Evolutionary conservation across 225 moss, liverwort and hornwort species (phyloP).

Genomic region (Physcomitrium patens): DNA sequence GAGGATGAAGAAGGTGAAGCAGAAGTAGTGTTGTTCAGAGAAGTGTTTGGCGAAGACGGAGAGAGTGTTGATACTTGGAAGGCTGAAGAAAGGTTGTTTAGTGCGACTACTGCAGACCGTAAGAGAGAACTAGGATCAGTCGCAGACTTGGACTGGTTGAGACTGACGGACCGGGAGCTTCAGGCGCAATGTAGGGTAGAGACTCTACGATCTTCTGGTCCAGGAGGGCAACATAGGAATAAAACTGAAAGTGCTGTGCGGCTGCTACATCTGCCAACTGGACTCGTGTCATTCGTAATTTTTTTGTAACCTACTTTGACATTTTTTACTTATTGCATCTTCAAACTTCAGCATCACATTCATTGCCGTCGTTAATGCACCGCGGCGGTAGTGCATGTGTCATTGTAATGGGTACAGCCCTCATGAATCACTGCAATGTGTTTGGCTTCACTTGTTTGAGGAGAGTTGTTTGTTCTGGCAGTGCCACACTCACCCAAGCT

Average conservation of each 20-base stretch:
- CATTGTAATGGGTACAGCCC: background rate
- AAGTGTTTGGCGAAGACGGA: slow-evolving; percentile 3
- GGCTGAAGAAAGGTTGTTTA: slow-evolving; percentile 17
- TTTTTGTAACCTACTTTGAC: background rate
- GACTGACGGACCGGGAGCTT: slow-evolving; percentile 58
- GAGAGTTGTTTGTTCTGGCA: background rate
- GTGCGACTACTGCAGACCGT: slow-evolving; percentile 2
- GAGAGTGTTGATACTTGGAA: slow-evolving; percentile 28
- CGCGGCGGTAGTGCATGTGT: background rate
- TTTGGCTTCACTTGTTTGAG: background rate
- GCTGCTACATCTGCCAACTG: slow-evolving; percentile 83
- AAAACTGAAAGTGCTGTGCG: slow-evolving; percentile 96
- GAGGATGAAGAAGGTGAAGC: slow-evolving; percentile 23
- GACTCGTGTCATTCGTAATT: slow-evolving; percentile 65
- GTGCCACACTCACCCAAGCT: background rate
- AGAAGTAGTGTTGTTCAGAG: background rate
- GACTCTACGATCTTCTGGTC: slow-evolving; percentile 83
- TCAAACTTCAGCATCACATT: background rate
- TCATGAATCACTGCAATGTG: background rate
- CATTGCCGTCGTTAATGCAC: slow-evolving; percentile 4
- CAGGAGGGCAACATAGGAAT: slow-evolving; percentile 94
- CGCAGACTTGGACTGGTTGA: slow-evolving; percentile 42
- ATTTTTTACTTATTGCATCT: background rate
- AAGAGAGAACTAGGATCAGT: slow-evolving; percentile 23
- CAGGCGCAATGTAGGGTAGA: slow-evolving; percentile 84